These are phyloP conservation scores for Phytophthora fragariae DNA, from an alignment of 352 stramenopile species.

Conservation along the genomic window DNA sequence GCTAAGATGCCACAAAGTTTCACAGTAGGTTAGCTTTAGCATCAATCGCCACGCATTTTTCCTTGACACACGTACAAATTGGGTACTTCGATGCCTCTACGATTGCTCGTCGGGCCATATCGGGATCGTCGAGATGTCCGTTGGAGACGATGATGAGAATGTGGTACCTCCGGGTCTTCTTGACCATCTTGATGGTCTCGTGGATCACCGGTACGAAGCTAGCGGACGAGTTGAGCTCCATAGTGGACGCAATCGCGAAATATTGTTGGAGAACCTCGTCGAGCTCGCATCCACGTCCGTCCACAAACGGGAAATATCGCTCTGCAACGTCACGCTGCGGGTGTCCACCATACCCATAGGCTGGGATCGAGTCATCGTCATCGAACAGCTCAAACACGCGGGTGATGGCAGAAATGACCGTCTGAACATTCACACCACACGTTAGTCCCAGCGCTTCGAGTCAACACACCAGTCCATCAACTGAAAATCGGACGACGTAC, in stretches of 20 bases:
- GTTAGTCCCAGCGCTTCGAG: background rate
- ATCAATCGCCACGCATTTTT: background rate
- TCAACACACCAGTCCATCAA: background rate
- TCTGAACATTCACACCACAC: conserved; percentile 35
- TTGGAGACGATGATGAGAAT: conserved; percentile 88
- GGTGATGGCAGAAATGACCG: conserved; percentile 78
- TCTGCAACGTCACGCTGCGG: conserved; percentile 32
- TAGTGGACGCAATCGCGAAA: conserved; percentile 62
- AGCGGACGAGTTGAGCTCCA: conserved; percentile 68
- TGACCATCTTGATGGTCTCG: conserved; percentile 64
- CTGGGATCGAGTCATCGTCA: conserved; percentile 79
- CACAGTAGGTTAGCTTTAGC: conserved; percentile 7
- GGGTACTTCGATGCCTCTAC: conserved; percentile 76
- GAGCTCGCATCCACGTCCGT: conserved; percentile 53
- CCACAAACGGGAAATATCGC: conserved; percentile 63
- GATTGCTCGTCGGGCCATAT: conserved; percentile 62
- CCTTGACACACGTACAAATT: conserved; percentile 60
- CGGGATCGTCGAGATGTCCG: conserved; percentile 76
- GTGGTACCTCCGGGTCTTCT: conserved; percentile 63
- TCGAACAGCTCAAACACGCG: conserved; percentile 80
- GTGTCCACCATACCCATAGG: conserved; percentile 71
- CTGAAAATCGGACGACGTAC: conserved; percentile 18
- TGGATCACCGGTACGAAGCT: conserved; percentile 79
- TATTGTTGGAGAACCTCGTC: conserved; percentile 69
- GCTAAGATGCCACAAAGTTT: conserved; percentile 28